Conservation (phyloP, 2,329 filamentous ascomycete species). For the Fusarium marasasianum region DNA sequence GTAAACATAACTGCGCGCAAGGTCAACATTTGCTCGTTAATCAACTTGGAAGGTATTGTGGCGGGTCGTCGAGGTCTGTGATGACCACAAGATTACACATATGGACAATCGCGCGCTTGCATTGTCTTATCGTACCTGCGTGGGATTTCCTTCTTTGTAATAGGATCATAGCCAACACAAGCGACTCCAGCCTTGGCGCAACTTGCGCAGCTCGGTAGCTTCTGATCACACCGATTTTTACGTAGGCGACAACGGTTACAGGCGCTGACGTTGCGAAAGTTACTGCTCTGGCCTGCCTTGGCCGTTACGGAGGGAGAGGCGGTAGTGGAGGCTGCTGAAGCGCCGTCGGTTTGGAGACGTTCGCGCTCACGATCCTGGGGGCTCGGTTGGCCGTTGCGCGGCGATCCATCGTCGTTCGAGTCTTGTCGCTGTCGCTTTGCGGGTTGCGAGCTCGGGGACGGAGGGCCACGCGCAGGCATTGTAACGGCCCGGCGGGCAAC, state of each 20-base stretch:
- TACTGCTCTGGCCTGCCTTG: slow-evolving; percentile 68
- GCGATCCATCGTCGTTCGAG: slow-evolving; percentile 60
- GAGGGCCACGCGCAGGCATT: slow-evolving; percentile 59
- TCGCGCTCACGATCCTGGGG: slow-evolving; percentile 39
- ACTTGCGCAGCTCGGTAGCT: slow-evolving; percentile 86
- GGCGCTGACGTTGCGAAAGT: slow-evolving; percentile 88
- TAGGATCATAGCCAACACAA: slow-evolving; percentile 95
- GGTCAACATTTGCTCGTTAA: slow-evolving; percentile 31
- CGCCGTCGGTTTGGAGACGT: slow-evolving; percentile 45
- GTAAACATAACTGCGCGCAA: slow-evolving; percentile 78
- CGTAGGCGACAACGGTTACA: slow-evolving; percentile 92
- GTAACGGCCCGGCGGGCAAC: slow-evolving; percentile 44
- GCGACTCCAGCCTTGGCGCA: slow-evolving; percentile 93
- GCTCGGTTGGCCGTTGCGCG: slow-evolving; percentile 45
- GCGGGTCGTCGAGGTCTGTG: background rate
- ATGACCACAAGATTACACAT: background rate
- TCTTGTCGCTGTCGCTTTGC: slow-evolving; percentile 66
- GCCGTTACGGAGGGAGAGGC: slow-evolving; percentile 40
- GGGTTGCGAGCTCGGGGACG: slow-evolving; percentile 61
- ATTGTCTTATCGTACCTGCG: slow-evolving; percentile 73
- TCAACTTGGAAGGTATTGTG: background rate
- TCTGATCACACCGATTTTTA: slow-evolving; percentile 96
- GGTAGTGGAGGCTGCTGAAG: slow-evolving; percentile 42
- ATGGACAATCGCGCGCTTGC: slow-evolving; percentile 13
- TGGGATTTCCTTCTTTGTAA: slow-evolving; percentile 95